phyloP scores from a whole-genome alignment of 2,329 filamentous ascomycete species.

The Trichophyton schoenleinii region DNA sequence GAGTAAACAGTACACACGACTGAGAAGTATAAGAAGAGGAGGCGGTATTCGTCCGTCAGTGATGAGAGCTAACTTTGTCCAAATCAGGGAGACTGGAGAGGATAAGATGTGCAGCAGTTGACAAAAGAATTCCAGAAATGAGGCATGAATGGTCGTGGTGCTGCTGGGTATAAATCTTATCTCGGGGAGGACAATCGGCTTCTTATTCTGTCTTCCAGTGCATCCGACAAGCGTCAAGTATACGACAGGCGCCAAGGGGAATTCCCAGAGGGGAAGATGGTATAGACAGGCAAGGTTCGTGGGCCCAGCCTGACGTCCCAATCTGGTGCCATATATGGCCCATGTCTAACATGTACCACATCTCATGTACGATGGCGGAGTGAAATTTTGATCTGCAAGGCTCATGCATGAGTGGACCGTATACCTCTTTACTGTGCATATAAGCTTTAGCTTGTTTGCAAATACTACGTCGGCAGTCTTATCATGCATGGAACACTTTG shows the following conservation, averaged over 20 bases:
- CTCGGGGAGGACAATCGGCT: not conserved
- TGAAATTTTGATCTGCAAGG: conserved; percentile 5
- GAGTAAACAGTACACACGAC: not conserved
- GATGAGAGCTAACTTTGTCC: not conserved
- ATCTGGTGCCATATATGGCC: conserved; percentile 1
- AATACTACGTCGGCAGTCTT: not conserved
- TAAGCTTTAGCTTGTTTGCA: not conserved
- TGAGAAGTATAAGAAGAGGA: not conserved
- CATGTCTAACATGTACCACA: conserved; percentile 3
- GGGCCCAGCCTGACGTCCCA: conserved; percentile 2
- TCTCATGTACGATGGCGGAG: conserved; percentile 4
- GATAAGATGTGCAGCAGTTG: not conserved
- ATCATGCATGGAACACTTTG: not conserved
- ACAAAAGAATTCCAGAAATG: not conserved
- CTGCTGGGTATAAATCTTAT: conserved; percentile 2
- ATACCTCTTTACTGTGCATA: not conserved
- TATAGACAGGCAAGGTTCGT: not conserved
- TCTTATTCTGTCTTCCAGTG: conserved; percentile 1
- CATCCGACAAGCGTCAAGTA: not conserved
- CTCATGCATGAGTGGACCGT: conserved; percentile 3
- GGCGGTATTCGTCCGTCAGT: not conserved
- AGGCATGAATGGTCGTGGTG: not conserved
- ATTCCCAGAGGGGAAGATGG: not conserved
- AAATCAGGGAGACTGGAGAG: not conserved
- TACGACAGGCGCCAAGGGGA: conserved; percentile 2